Evolutionary conservation across 2,329 filamentous ascomycete genomes (phyloP), one percentile per base, ranked within the genome.

Genomic region (Curvularia sp.): DNA sequence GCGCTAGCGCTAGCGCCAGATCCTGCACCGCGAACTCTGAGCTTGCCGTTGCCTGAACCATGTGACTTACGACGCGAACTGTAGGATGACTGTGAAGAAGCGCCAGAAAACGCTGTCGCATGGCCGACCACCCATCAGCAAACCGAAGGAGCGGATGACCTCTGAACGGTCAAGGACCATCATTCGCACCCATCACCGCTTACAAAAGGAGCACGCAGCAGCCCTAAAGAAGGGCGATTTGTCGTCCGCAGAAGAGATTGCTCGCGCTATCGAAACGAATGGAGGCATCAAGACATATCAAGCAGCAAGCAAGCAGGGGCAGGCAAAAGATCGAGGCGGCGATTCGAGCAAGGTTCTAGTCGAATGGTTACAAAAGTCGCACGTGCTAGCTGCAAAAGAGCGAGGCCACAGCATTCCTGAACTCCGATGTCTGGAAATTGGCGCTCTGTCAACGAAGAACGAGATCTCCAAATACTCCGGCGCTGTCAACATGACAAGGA

Each of bases 391-490:
- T 21, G 42, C 48, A 6, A 60, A 61, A 51, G 45, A 25, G 18
- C 45, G 55, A 49, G 47, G 46, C n/a, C 49, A 54, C 32, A 32
- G 54, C 34, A 38, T 13, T 59, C 18, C 53, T 49, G 25, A 54
- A 52, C 76, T 92, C 38, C 85, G 83, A 19, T 87, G 98, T 80
- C 86, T 99, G 6, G 95, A 99, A 77, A 88, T 99, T 49, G 95
- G 95, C 7, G 90, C 93, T 1, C 80, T 99, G 51, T 96, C 92
- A 66, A 90, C 88, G 2, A 84, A 85, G 38, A 99, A 99, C 75
- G 90, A 89, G 13, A 96, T 93, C 76, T 94, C 93, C 0, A 86
- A 82, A 59, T 90, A 68, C 41, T 65, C 89, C 60, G 82, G 82
- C 6, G 74, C 85, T 42, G 90, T 98, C 68, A 82, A 90, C 34